Conservation (phyloP, 768 basidiomycete genomes). For the Serendipita vermifera region DNA sequence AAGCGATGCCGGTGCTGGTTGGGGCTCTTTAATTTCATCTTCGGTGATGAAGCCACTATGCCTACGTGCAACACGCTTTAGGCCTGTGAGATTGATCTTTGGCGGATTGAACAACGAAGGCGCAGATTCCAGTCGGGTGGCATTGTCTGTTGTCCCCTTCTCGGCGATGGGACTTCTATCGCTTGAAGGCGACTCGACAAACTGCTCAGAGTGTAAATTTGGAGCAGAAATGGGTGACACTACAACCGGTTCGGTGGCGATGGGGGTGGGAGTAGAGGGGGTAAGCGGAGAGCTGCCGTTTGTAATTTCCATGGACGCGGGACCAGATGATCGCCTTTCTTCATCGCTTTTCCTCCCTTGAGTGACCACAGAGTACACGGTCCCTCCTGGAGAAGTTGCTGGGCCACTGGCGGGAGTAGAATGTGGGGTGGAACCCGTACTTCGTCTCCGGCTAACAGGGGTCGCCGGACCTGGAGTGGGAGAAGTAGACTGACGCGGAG, state of each 20-base stretch:
- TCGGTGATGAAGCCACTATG: background rate
- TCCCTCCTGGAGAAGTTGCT: no score
- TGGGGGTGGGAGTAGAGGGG: background rate
- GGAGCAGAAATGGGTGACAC: no score
- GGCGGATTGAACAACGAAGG: no score
- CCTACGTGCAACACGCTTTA: background rate
- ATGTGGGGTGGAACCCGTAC: constrained; percentile 7
- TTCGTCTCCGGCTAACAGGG: constrained; percentile 2
- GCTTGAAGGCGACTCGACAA: background rate
- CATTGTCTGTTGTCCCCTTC: background rate
- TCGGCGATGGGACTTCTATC: background rate
- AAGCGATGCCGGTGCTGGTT: background rate
- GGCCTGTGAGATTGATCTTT: background rate
- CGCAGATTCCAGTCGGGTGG: no score
- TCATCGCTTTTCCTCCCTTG: no score
- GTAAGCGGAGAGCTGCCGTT: background rate
- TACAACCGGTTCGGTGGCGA: background rate
- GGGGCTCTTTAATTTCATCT: background rate
- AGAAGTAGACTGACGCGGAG: background rate
- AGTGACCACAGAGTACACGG: no score
- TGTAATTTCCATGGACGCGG: background rate
- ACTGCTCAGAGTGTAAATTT: no score
- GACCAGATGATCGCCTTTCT: background rate
- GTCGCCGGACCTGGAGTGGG: background rate
- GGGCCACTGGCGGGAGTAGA: background rate